These are phyloP conservation scores for Wickerhamomyces hampshirensis DNA, from an alignment of 805 yeast species.

Conservation along the genomic window DNA sequence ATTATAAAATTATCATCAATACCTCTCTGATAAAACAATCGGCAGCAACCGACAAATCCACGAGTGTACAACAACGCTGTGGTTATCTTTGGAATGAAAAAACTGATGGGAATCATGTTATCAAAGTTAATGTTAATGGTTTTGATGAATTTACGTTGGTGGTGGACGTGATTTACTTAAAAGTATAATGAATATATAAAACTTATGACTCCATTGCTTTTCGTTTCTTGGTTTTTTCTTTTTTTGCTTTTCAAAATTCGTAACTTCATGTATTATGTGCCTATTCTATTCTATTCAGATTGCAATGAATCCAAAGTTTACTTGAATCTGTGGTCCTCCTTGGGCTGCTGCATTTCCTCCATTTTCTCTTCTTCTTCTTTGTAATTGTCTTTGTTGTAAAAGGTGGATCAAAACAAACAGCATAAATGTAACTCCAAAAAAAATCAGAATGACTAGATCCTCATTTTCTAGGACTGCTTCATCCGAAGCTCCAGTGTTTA, in stretches of 20 bases:
- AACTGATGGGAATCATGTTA: background rate
- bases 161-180: background rate
- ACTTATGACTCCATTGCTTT: background rate
- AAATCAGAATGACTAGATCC: conserved; percentile 9
- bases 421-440: conserved; percentile 10
- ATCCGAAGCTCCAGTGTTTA: too few species aligned
- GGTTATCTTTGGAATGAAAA: background rate
- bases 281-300: too few species aligned
- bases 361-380: conserved; percentile 11
- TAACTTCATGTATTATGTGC: background rate
- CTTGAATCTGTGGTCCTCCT: conserved; percentile 9
- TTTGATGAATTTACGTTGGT: background rate
- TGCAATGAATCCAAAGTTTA: conserved; percentile 18
- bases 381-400: conserved; percentile 12
- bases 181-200: background rate
- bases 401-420: conserved; percentile 9
- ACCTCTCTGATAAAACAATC: background rate
- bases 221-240: background rate
- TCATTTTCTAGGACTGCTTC: conserved; percentile 5
- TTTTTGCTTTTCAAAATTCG: too few species aligned
- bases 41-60: background rate
- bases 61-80: background rate
- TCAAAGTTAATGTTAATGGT: background rate
- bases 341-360: conserved; percentile 1
- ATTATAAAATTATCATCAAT: background rate